Conservation (phyloP, 2,329 filamentous ascomycete species). For the Botryotinia calthae region DNA sequence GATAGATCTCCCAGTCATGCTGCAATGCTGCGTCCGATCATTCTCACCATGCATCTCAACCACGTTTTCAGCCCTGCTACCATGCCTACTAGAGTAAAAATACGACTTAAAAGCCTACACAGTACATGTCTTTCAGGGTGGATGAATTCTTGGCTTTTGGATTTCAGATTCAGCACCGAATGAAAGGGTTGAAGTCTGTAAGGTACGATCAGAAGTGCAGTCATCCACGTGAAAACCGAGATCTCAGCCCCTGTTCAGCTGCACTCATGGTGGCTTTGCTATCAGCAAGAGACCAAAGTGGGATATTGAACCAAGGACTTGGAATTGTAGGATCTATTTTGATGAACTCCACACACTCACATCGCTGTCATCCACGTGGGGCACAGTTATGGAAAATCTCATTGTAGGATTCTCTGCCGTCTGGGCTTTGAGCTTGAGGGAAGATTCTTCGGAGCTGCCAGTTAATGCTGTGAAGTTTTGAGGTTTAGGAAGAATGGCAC, state of each 20-base stretch:
- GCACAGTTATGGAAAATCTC: not conserved
- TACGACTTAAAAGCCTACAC: not conserved
- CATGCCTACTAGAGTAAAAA: not conserved
- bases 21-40: conserved; percentile 2
- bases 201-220: conserved; percentile 9
- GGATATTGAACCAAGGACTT: not conserved
- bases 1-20: not conserved
- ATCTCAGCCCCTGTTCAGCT: not conserved
- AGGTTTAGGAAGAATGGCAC: not conserved
- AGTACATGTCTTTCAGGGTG: conserved; percentile 9
- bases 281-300: not conserved
- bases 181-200: not conserved
- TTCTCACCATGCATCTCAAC: conserved; percentile 5
- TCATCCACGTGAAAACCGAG: conserved; percentile 14
- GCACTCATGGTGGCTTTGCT: not conserved
- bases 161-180: not conserved
- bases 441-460: not conserved
- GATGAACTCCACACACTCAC: not conserved
- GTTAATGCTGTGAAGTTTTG: not conserved
- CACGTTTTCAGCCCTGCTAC: conserved; percentile 9
- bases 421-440: not conserved
- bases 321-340: conserved; percentile 10
- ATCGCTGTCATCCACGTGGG: conserved; percentile 8
- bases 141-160: not conserved
- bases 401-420: conserved; percentile 3